Conservation (phyloP, 2,329 filamentous ascomycete genomes). For the Diplodia sapinea region DNA sequence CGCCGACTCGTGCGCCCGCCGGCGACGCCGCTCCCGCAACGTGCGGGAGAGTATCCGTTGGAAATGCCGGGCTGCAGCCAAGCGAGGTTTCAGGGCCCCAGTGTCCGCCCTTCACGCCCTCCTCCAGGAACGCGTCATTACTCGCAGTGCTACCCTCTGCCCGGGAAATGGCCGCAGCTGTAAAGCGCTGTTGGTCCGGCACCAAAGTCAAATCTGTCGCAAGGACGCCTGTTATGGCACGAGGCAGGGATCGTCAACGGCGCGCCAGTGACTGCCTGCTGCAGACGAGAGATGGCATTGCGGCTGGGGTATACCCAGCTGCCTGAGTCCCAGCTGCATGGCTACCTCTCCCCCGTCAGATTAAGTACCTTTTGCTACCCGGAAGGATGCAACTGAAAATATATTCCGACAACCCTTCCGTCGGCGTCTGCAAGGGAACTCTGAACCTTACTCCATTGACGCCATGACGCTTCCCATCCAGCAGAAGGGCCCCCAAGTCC, state of each 20-base stretch:
- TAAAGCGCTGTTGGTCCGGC: not conserved
- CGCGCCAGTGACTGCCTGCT: not conserved
- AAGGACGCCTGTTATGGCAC: not conserved
- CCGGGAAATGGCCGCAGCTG: no score
- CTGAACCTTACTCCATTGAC: not conserved
- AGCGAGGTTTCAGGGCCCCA: slow-evolving; percentile 13
- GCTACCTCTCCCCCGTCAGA: slow-evolving; percentile 6
- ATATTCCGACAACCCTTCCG: slow-evolving; percentile 13
- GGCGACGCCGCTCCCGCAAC: slow-evolving; percentile 1
- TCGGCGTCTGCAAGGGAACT: not conserved
- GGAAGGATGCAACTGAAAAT: not conserved
- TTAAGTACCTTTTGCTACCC: not conserved
- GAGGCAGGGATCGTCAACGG: not conserved
- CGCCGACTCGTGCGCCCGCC: not conserved
- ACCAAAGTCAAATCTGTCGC: not conserved
- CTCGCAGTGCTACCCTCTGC: not conserved
- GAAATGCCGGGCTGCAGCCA: not conserved
- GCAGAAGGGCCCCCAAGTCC: slow-evolving; percentile 8
- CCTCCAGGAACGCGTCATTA: not conserved
- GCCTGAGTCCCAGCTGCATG: not conserved
- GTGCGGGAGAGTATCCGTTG: not conserved
- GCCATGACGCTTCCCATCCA: slow-evolving; percentile 13
- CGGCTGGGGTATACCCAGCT: not conserved
- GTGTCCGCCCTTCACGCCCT: not conserved
- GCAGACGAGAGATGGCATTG: not conserved